A percentile compares a stretch with the other conserved stretches of the same genome.
Evolutionary conservation across 257 asterid species (phyloP).

Genomic region (Solanum medicagineum): DNA sequence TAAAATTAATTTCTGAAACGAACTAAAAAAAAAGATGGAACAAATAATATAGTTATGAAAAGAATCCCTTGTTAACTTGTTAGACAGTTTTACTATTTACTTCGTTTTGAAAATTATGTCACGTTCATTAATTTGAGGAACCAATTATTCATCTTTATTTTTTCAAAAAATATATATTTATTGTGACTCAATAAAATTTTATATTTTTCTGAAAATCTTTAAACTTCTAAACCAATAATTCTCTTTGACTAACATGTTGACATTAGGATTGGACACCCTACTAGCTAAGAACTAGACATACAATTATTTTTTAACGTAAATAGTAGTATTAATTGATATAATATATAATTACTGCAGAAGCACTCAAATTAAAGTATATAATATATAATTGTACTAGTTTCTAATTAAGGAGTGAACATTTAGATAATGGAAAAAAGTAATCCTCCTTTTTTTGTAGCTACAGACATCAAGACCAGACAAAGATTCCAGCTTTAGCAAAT

Average conservation of each 20-base stretch:
- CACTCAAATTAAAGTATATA: background rate
- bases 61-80: too few relatives aligned
- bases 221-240: too few relatives aligned
- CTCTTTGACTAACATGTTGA: background rate
- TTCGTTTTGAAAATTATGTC: too few relatives aligned
- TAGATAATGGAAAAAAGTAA: background rate
- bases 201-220: too few relatives aligned
- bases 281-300: background rate
- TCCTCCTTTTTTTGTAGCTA: conserved; percentile 4
- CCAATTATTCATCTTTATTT: too few relatives aligned
- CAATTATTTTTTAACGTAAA: background rate
- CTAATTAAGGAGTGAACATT: background rate
- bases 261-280: background rate
- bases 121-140: too few relatives aligned
- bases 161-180: too few relatives aligned
- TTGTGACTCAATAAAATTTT: too few relatives aligned
- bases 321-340: background rate
- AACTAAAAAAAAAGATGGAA: too few relatives aligned
- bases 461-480: conserved; percentile 12
- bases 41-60: too few relatives aligned
- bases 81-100: too few relatives aligned
- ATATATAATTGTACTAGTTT: background rate
- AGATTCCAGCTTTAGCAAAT: conserved; percentile 8
- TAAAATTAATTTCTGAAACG: too few relatives aligned
- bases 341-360: background rate